Evolutionary conservation across 2,329 filamentous ascomycete genomes (phyloP).

Genomic region (Polychaeton citri): DNA sequence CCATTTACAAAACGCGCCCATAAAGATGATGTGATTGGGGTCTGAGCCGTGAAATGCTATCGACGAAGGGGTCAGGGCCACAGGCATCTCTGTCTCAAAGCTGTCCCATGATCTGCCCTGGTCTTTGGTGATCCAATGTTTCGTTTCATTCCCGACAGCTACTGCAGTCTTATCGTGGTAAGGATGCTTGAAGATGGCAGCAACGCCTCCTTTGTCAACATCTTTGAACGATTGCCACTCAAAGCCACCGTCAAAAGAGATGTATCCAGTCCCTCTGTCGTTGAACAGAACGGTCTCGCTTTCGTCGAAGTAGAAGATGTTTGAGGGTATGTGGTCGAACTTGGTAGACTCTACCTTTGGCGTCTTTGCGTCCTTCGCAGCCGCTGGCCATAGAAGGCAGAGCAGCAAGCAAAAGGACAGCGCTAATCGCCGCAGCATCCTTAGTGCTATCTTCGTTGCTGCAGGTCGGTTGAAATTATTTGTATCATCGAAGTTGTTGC

Average conservation of each 20-base stretch:
- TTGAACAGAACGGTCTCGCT: slow-evolving; percentile 69
- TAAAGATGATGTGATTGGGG: slow-evolving; percentile 73
- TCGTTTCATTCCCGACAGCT: slow-evolving; percentile 51
- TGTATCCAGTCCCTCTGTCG: slow-evolving; percentile 58
- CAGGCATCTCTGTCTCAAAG: slow-evolving; percentile 52
- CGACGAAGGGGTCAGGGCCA: slow-evolving; percentile 40
- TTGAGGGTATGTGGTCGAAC: slow-evolving; percentile 53
- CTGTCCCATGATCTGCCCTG: slow-evolving; percentile 66
- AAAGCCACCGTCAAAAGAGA: slow-evolving; percentile 68
- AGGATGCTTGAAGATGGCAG: slow-evolving; percentile 60
- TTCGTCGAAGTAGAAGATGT: slow-evolving; percentile 82
- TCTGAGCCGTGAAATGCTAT: slow-evolving; percentile 75
- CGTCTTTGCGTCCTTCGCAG: neutral
- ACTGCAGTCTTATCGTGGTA: slow-evolving; percentile 70
- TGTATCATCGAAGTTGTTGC: neutral
- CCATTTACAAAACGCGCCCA: slow-evolving; percentile 30
- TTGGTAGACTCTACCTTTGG: slow-evolving; percentile 40
- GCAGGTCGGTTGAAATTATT: neutral
- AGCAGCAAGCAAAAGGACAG: neutral
- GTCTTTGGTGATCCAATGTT: slow-evolving; percentile 75
- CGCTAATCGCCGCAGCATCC: neutral
- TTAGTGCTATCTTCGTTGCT: neutral
- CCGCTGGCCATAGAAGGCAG: neutral
- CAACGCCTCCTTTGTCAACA: slow-evolving; percentile 49
- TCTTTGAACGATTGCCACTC: slow-evolving; percentile 56